Evolutionary conservation across 495 filamentous ascomycete species (phyloP).

Genomic region (Penicillium malachiteum): DNA sequence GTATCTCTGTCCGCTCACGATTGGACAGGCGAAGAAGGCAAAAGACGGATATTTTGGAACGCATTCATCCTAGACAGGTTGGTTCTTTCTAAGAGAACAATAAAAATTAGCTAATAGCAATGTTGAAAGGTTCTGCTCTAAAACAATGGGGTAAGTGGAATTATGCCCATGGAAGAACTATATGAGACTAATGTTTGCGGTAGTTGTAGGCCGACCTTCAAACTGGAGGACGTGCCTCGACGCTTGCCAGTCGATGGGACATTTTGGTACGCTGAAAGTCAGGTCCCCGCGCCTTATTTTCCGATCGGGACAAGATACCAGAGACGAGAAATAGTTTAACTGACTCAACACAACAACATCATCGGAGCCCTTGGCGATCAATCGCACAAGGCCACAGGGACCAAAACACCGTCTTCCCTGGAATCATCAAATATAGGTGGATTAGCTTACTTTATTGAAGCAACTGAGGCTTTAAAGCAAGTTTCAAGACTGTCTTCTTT

Average conservation of each 20-base stretch:
- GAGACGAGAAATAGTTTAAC: no score
- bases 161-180: no score
- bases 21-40: conserved; percentile 52
- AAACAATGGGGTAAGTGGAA: no score
- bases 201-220: conserved; percentile 37
- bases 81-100: no score
- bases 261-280: conserved; percentile 29
- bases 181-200: neutral
- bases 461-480: conserved; percentile 13
- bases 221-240: conserved; percentile 15
- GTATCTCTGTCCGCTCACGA: conserved; percentile 32
- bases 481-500: conserved; percentile 15
- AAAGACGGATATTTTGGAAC: conserved; percentile 52
- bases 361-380: no score
- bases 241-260: conserved; percentile 20
- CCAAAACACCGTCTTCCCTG: conserved; percentile 14
- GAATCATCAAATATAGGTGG: conserved; percentile 23
- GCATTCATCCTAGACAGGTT: conserved; percentile 32
- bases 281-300: conserved; percentile 38
- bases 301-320: conserved; percentile 42
- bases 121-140: no score
- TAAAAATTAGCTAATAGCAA: no score
- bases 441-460: conserved; percentile 25
- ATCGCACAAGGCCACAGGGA: no score
- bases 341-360: no score